phyloP scores from a whole-genome alignment of 208 protist genomes.

The Naegleria fowleri region DNA sequence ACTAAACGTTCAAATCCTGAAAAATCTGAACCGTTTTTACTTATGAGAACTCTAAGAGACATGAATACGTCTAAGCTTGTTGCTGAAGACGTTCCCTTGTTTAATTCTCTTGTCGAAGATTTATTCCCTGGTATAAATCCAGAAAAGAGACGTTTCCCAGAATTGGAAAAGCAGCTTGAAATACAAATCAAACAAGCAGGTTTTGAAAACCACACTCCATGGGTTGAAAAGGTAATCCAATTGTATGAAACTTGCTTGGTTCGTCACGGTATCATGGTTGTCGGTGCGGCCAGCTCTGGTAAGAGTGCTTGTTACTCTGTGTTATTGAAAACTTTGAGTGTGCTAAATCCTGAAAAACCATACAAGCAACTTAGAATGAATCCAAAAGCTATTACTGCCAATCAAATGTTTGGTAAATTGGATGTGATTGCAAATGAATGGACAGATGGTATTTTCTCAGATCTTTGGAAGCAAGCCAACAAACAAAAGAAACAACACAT shows the following conservation, averaged over 20 bases:
- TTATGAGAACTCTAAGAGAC: conserved; percentile 92
- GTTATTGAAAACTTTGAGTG: conserved; percentile 73
- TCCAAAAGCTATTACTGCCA: conserved; percentile 86
- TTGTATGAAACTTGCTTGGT: conserved; percentile 88
- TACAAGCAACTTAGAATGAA: conserved; percentile 87
- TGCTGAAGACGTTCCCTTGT: conserved; percentile 92
- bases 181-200: conserved; percentile 73
- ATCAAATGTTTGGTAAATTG: conserved; percentile 90
- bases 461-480: conserved; percentile 76
- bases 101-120: conserved; percentile 87
- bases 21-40: conserved; percentile 83
- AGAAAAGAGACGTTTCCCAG: conserved; percentile 77
- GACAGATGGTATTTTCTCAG: conserved; percentile 89
- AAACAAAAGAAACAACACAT: conserved; percentile 77
- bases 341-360: conserved; percentile 49
- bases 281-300: conserved; percentile 80
- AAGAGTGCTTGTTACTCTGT: conserved; percentile 87
- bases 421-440: conserved; percentile 83
- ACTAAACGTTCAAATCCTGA: conserved; percentile 71
- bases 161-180: conserved; percentile 78
- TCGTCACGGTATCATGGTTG: conserved; percentile 88
- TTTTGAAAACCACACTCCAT: conserved; percentile 68
- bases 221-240: conserved; percentile 84
- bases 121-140: conserved; percentile 83
- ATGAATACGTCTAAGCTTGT: conserved; percentile 97